phyloP scores from a whole-genome alignment of 768 basidiomycete species.

The Suillus ampliporus region DNA sequence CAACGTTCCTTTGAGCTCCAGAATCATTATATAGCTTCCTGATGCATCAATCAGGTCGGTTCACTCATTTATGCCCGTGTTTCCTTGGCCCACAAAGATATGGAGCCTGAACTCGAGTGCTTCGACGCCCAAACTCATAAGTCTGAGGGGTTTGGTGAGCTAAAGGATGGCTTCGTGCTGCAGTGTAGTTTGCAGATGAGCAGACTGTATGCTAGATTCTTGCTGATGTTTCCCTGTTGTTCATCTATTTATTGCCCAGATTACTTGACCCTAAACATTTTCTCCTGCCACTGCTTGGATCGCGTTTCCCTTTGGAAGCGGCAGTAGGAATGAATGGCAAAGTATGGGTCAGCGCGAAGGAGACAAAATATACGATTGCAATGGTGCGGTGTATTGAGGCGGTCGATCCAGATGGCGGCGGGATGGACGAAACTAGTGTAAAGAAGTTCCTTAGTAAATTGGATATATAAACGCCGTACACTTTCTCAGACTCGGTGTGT shows the following conservation, averaged over 20 bases:
- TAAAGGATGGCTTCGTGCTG: slow-evolving; percentile 87
- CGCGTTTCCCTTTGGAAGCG: slow-evolving; percentile 82
- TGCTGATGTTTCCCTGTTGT: slow-evolving; percentile 5
- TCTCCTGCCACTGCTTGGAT: slow-evolving; percentile 79
- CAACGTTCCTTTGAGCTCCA: slow-evolving; percentile 7
- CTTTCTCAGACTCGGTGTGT: background rate
- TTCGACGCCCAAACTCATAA: slow-evolving; percentile 94
- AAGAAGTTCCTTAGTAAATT: slow-evolving; percentile 57
- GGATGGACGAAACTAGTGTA: slow-evolving; percentile 58
- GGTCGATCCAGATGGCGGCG: slow-evolving; percentile 75
- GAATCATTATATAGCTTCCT: slow-evolving; percentile 13
- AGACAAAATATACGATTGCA: slow-evolving; percentile 75
- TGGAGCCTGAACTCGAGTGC: slow-evolving; percentile 98
- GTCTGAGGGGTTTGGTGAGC: slow-evolving; percentile 90
- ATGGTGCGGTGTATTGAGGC: slow-evolving; percentile 81
- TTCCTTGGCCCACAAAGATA: slow-evolving; percentile 93
- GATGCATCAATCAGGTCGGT: slow-evolving; percentile 66
- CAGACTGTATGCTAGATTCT: slow-evolving; percentile 66
- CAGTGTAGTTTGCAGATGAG: slow-evolving; percentile 85
- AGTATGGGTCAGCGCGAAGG: slow-evolving; percentile 85
- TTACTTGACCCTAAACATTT: slow-evolving; percentile 84
- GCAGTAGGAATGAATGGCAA: slow-evolving; percentile 93
- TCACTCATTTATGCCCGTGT: slow-evolving; percentile 91
- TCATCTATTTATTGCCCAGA: slow-evolving; percentile 44
- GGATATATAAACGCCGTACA: slow-evolving; percentile 40